Base-by-base conservation (phyloP, 1,284 basidiomycete species). In the Neonothopanus nambi region DNA sequence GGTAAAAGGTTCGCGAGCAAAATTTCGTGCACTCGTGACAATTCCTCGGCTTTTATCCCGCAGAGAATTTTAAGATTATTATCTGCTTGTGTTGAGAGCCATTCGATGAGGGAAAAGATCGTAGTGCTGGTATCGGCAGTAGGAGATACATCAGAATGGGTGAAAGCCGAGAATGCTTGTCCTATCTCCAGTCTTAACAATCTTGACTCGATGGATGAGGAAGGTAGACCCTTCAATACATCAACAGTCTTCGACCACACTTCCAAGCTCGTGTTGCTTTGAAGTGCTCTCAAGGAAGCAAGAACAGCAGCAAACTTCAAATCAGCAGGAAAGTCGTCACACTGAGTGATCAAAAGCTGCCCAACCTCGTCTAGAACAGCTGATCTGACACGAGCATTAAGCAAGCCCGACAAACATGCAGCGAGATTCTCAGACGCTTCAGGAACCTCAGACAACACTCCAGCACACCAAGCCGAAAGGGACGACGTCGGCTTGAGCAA, bases 241-340 rank as follows among this genome's bases (percentile, higher is more conserved):
- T 61, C 63, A 11, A 45, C 39, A 17, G 67, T 55, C 13, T 67
- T 41, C 1, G 54, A 53, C 33, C 66, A 61, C 6, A 61, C 56
- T 12, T 54, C 47, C 3, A 48, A 48, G 24, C 61, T 11, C 24
- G 66, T 61, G 50, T 74, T 65, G 18, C 60, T 59, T 42, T 68
- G 69, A n/a, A 65, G 67, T 41, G 61, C 61, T 35, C 77, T 69
- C 59, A 85, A 61, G 51, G 75, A 60, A 24, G 70, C 62, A 15
- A 85, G 64, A 4, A 76, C 68, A 17, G 84, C 60, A 3, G 73
- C 67, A 52, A 78, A 71, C 41, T 70, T 72, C 50, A 85, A 63
- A 9, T 71, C 69, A 3, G 71, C 63, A 23, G 75, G 69, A 26
- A 75, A 67, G 0, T 65, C 58, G 15, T 51, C 60, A 20, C 69